Evolutionary conservation across 2,329 filamentous ascomycete genomes (phyloP).

Genomic region (Aspergillus brunneoviolaceus): DNA sequence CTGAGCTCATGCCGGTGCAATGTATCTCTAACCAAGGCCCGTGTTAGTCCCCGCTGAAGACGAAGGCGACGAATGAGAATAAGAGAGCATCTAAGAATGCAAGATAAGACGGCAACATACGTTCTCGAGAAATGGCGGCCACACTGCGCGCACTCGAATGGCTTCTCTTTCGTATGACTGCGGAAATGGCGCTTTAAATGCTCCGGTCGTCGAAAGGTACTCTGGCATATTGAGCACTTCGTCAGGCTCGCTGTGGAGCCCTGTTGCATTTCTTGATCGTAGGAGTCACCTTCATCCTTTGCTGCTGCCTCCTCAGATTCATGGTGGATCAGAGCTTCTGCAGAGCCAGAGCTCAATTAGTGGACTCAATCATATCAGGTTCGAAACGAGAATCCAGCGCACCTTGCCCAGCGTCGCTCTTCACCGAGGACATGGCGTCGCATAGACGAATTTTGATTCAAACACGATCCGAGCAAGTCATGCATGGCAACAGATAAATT

Average conservation of each 20-base stretch:
- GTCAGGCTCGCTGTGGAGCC: constrained; percentile 22
- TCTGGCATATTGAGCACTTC: constrained; percentile 38
- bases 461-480: constrained; percentile 3
- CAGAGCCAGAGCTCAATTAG: neutral
- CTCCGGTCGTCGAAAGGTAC: constrained; percentile 41
- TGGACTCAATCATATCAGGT: neutral
- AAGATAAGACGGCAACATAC: constrained; percentile 23
- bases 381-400: constrained; percentile 12
- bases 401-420: constrained; percentile 26
- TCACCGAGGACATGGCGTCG: constrained; percentile 32
- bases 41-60: constrained; percentile 2
- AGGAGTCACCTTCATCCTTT: constrained; percentile 11
- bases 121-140: constrained; percentile 45
- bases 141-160: constrained; percentile 41
- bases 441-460: constrained; percentile 18
- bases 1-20: constrained; percentile 42
- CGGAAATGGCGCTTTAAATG: constrained; percentile 44
- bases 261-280: constrained; percentile 14
- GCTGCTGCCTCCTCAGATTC: constrained; percentile 15
- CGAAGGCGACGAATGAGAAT: neutral
- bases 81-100: neutral
- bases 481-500: constrained; percentile 18
- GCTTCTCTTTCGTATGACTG: constrained; percentile 43
- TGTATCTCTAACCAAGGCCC: constrained; percentile 32
- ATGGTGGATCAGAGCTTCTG: constrained; percentile 20